Conservation (phyloP, 208 protist species). For the Leishmania major region DNA sequence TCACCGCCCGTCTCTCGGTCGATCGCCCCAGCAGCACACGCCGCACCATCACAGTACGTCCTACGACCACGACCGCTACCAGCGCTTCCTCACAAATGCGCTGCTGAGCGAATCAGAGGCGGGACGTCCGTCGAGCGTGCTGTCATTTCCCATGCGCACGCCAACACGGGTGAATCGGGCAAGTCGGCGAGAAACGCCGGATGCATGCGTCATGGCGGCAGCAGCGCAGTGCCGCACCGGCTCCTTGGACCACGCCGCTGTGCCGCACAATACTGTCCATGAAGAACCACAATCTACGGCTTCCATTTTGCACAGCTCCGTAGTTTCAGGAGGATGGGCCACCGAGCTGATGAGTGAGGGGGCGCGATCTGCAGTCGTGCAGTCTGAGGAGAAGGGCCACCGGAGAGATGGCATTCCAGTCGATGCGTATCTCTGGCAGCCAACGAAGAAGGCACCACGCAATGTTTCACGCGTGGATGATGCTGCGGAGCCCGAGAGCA, state of each 20-base stretch:
- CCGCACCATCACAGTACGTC: conserved; percentile 21
- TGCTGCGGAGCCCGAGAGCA: not conserved
- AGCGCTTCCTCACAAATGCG: conserved; percentile 24
- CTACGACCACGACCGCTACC: conserved; percentile 25
- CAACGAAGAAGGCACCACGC: not conserved
- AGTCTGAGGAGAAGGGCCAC: not conserved
- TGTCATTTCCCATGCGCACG: conserved; percentile 14
- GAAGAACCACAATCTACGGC: not conserved
- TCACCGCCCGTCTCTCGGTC: conserved; percentile 3
- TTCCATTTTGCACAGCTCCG: not conserved
- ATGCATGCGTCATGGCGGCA: not conserved
- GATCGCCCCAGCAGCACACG: not conserved
- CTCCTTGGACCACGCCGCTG: not conserved
- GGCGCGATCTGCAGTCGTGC: not conserved
- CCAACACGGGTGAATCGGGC: not conserved
- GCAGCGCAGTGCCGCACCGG: not conserved
- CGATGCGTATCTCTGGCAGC: not conserved
- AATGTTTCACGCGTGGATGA: not conserved
- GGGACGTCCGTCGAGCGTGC: conserved; percentile 4
- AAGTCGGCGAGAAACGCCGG: conserved; percentile 3
- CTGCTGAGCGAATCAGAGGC: conserved; percentile 19
- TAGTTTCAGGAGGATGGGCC: not conserved
- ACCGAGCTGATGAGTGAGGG: not conserved
- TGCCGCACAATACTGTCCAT: not conserved
- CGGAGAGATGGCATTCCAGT: not conserved